Evolutionary conservation across 2,329 filamentous ascomycete genomes (phyloP).

Genomic region (Aspergillus sp.): DNA sequence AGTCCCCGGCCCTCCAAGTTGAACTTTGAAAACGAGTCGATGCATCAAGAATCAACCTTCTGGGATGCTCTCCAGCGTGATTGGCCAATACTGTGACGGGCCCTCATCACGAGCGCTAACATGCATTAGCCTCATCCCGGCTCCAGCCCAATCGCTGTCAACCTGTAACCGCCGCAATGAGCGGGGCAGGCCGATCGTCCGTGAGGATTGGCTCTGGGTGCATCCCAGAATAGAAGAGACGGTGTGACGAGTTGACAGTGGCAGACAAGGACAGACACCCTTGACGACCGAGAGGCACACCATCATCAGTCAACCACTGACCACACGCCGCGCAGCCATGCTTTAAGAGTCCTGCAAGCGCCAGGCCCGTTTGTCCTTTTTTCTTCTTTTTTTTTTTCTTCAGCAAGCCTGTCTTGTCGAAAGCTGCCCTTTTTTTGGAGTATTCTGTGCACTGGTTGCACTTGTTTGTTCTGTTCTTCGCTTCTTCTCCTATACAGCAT

Average conservation of each 20-base stretch:
- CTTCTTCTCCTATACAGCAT: slow-evolving; percentile 39
- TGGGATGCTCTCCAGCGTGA: slow-evolving; percentile 2
- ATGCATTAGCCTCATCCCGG: neutral
- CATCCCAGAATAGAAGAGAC: slow-evolving; percentile 16
- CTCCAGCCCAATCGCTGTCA: neutral
- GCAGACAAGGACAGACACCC: neutral
- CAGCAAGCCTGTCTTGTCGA: slow-evolving; percentile 62
- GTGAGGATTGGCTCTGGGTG: slow-evolving; percentile 1
- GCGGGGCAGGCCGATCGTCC: slow-evolving; percentile 4
- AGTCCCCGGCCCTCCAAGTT: neutral
- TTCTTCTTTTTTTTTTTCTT: slow-evolving; percentile 54
- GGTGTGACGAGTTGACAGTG: slow-evolving; percentile 18
- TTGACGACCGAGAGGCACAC: neutral
- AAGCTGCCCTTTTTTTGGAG: slow-evolving; percentile 53
- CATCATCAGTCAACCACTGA: neutral
- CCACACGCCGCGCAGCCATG: slow-evolving; percentile 1
- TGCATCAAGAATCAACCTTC: slow-evolving; percentile 1
- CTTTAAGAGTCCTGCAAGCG: slow-evolving; percentile 27
- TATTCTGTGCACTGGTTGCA: slow-evolving; percentile 48
- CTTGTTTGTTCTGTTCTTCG: slow-evolving; percentile 52
- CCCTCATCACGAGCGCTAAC: slow-evolving; percentile 28
- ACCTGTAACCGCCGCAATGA: neutral
- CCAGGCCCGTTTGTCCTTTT: slow-evolving; percentile 24
- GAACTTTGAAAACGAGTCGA: neutral
- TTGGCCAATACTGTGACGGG: slow-evolving; percentile 5